These are phyloP conservation scores for Linum tenue DNA, from an alignment of 345 rosid species.

Conservation along the genomic window DNA sequence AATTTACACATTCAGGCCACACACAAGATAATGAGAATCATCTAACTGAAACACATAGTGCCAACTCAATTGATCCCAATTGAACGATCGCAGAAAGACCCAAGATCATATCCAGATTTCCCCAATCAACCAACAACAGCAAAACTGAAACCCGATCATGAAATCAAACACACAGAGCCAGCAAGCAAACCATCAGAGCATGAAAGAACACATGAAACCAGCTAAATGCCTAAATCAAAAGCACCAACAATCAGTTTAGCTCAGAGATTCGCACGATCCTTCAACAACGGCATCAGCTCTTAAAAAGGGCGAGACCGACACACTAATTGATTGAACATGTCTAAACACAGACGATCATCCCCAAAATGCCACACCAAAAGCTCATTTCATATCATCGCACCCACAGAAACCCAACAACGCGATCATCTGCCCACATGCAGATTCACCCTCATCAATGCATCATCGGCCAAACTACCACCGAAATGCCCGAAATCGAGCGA, in stretches of 20 bases:
- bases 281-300: not conserved
- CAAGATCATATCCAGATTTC: not conserved
- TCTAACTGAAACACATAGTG: not conserved
- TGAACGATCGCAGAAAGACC: not conserved
- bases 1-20: no score
- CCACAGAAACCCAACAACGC: not conserved
- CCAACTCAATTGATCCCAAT: not conserved
- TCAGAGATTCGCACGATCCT: not conserved
- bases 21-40: not conserved
- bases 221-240: not conserved
- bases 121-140: not conserved
- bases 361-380: not conserved
- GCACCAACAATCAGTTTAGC: not conserved
- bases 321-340: constrained; percentile 5
- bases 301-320: not conserved
- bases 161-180: not conserved
- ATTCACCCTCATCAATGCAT: constrained; percentile 20
- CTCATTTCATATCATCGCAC: not conserved
- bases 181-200: not conserved
- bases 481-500: not conserved
- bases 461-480: constrained; percentile 10
- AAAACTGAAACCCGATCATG: not conserved
- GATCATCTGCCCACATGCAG: constrained; percentile 13
- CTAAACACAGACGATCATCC: constrained; percentile 11
- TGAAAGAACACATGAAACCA: not conserved